A percentile compares a stretch with the other conserved stretches of the same genome.
Conservation (phyloP, 169 alveolate genomes). For the Perkinsus marinus region DNA sequence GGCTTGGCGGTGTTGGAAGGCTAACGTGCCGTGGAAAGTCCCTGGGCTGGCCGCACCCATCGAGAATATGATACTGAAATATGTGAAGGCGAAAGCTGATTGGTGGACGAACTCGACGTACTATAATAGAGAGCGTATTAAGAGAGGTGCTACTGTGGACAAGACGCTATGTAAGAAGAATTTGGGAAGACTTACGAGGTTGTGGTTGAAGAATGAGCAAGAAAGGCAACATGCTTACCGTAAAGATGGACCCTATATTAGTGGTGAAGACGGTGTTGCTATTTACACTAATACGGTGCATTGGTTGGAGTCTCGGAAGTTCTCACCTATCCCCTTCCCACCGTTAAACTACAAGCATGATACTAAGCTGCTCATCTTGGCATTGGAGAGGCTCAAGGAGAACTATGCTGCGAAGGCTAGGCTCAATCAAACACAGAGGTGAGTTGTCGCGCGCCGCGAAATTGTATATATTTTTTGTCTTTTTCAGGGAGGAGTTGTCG, state of each 20-base stretch:
- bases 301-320: constrained; percentile 97
- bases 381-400: constrained; percentile 97
- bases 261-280: constrained; percentile 99
- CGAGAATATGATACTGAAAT: constrained; percentile 93
- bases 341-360: constrained; percentile 99
- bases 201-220: constrained; percentile 93
- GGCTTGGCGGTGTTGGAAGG: constrained; percentile 99
- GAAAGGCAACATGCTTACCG: constrained; percentile 96
- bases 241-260: constrained; percentile 95
- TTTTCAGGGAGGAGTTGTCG: constrained; percentile 91
- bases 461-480: too few species aligned
- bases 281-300: constrained; percentile 96
- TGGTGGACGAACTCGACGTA: constrained; percentile 99
- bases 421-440: constrained; percentile 83
- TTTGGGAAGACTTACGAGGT: constrained; percentile 96
- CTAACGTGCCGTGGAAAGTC: constrained; percentile 99
- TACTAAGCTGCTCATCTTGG: constrained; percentile 91
- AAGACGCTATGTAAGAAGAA: constrained; percentile 98
- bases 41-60: constrained; percentile 99
- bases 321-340: constrained; percentile 97
- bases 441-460: neutral
- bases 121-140: constrained; percentile 97
- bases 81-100: constrained; percentile 98
- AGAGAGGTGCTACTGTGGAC: constrained; percentile 99
- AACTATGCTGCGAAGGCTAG: constrained; percentile 87